Evolutionary conservation across 2,329 filamentous ascomycete species (phyloP), one percentile per base, ranked within the genome.

Genomic region (Magnaporthiopsis poae): DNA sequence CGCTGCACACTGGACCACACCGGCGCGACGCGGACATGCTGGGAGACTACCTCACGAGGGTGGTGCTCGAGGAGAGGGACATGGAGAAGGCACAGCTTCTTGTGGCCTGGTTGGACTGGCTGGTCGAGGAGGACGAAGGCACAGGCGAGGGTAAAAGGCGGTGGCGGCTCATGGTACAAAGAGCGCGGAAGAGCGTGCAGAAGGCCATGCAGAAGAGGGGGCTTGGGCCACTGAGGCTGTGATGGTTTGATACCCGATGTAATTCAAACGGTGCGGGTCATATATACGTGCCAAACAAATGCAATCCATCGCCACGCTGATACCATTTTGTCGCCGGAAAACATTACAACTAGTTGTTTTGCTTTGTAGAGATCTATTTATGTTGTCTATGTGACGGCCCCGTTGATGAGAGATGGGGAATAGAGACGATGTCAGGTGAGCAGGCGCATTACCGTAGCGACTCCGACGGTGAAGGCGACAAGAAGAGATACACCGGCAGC

Each of bases 1-100:
- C 94, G 68, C 79, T 76, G 52, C 81, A 81, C 5, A 89, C 93
- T 3, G 92, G 90, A 0, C 95, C 95, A 1, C 92, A 95, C 75
- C 77, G 78, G 0, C 87, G 90, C 67, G 95, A 99, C 76, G 88
- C 94, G 0, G 83, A 82, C 60, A 87, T 93, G 56, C 80, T 98
- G 68, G 85, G 83, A 66, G 84, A 81, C 72, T 98, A 96, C 59
- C 56, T 98, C 36, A 80, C 75, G 5, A 84, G 83, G 33, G 91
- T 98, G 0, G 83, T 96, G 0, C 68, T 78, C 0, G 88, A 94
- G 67, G 95, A 98, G 76, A 81, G 84, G 67, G 88, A 97, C 74
- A 82, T 97, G 73, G 95, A 91, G 70, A 90, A 93, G 69, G 94
- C 91, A 72, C 92, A 96, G 76, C 95, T 95, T 13, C 90, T 94